phyloP scores from a whole-genome alignment of 208 protist species.

The Crithidia bombi region DNA sequence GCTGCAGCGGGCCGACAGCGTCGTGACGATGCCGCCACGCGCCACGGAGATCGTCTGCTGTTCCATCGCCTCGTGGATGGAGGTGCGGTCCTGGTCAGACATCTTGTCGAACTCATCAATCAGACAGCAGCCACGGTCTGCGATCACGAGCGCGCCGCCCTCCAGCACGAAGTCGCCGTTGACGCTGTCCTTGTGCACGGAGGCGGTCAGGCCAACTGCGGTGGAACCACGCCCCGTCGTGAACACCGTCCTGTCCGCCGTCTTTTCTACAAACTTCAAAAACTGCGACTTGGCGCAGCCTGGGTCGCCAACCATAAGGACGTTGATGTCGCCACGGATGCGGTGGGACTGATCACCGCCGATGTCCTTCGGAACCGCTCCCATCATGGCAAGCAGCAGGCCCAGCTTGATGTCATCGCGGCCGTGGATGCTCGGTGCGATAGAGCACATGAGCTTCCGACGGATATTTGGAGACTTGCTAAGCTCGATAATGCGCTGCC shows the following conservation, averaged over 20 bases:
- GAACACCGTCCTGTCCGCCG: conserved; percentile 97
- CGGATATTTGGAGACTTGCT: conserved; percentile 88
- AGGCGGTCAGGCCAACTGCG: conserved; percentile 98
- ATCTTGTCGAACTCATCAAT: conserved; percentile 99
- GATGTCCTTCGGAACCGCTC: conserved; percentile 95
- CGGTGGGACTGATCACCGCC: conserved; percentile 94
- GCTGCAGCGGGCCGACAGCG: conserved; percentile 95
- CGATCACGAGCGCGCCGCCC: conserved; percentile 99
- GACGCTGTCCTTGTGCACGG: conserved; percentile 97
- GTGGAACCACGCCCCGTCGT: conserved; percentile 99
- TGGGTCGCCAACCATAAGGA: conserved; percentile 99
- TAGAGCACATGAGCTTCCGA: conserved; percentile 94
- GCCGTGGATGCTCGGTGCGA: conserved; percentile 99
- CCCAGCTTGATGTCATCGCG: conserved; percentile 99
- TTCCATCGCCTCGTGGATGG: conserved; percentile 99
- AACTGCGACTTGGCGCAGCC: conserved; percentile 98
- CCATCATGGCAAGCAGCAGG: conserved; percentile 97
- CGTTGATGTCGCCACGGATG: conserved; percentile 99
- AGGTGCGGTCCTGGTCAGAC: conserved; percentile 98
- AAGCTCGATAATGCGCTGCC: conserved; percentile 88
- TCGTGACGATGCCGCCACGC: conserved; percentile 99
- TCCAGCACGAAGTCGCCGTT: conserved; percentile 99
- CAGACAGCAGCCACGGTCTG: conserved; percentile 98
- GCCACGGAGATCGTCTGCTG: conserved; percentile 99
- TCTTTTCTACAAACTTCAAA: conserved; percentile 99